Base-by-base conservation (phyloP, 1,284 basidiomycete species). In the Vanrija humicola region DNA sequence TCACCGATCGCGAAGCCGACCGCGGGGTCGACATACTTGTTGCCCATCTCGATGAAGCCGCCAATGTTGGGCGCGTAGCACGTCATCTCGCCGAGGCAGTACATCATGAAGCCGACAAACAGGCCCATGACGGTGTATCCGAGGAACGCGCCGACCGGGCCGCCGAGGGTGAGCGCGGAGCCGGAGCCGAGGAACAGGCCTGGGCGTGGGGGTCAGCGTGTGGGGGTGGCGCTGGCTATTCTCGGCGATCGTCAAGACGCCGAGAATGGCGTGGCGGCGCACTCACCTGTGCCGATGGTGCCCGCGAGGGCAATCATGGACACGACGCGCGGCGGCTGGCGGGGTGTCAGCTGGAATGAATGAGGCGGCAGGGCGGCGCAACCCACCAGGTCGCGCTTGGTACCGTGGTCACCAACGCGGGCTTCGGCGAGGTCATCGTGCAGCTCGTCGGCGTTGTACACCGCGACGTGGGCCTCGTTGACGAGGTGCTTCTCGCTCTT, bases 221-320 rank as follows among this genome's bases (percentile, higher is more conserved):
- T 2, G 12, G 9, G 12, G 34, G 14, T 12, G 9, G 34, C 10
- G 34, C 10, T 26, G 71, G 70, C 12, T 76, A 45, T 18, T 48
- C 34, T 34, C 34, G 34, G 34, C 34, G 34, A 34, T 34, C 28
- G 34, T 12, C 14, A 5, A 34, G 34, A 12, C 34, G 34, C 34
- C 34, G 34, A 34, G 34, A 34, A 34, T 28, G 7, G 8, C 8
- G 26, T 26, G 26, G 26, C 28, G 34, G 34, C 5, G 10, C 9
- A 15, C 34, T 34, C 34, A 69, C 76, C 79, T n/a, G 79, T 80
- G 42, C 79, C 79, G 58, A 80, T 80, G 18, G 74, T 74, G 15
- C 79, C 79, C 38, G 62, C 52, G 28, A 80, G 73, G 10, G 79
- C 66, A 46, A 75, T 68, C 63, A 70, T 72, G 23, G 21, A 15